Evolutionary conservation across 805 yeast genomes (phyloP).

Genomic region (Candida awuae): DNA sequence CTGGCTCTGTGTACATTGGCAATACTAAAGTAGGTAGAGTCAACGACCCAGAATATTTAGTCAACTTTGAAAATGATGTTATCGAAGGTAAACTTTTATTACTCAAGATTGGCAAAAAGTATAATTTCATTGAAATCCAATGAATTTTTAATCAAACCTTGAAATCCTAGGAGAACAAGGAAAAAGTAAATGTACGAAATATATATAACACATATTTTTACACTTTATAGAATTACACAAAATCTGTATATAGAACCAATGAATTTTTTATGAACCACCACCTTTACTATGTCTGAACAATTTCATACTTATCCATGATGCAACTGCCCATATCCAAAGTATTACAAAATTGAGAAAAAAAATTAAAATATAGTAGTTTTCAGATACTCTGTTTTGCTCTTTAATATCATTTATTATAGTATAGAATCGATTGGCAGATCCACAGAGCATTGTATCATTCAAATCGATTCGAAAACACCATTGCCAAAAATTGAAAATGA

Average conservation of each 20-base stretch:
- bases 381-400: conserved; percentile 12
- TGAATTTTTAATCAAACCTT: too few species aligned
- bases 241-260: too few species aligned
- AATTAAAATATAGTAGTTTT: conserved; percentile 26
- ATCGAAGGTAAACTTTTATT: conserved; percentile 55
- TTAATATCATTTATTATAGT: conserved; percentile 5
- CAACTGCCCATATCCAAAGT: conserved; percentile 61
- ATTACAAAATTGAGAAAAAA: conserved; percentile 28
- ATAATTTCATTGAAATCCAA: conserved; percentile 43
- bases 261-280: conserved; percentile 31
- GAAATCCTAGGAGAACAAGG: neutral
- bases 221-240: too few species aligned
- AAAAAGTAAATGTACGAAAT: neutral
- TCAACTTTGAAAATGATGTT: conserved; percentile 39
- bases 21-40: conserved; percentile 42
- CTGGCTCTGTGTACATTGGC: conserved; percentile 73
- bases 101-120: conserved; percentile 69
- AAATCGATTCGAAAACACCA: conserved; percentile 20
- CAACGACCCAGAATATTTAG: conserved; percentile 38
- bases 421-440: conserved; percentile 6
- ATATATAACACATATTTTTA: neutral
- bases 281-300: conserved; percentile 75
- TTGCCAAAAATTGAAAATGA: conserved; percentile 25
- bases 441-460: neutral
- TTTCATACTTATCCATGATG: conserved; percentile 76